Percentiles rank a stretch among this genome's conserved stretches.
These are phyloP conservation scores for Pestalotiopsis sp. DNA, from an alignment of 2,329 filamentous ascomycete species.

Conservation along the genomic window DNA sequence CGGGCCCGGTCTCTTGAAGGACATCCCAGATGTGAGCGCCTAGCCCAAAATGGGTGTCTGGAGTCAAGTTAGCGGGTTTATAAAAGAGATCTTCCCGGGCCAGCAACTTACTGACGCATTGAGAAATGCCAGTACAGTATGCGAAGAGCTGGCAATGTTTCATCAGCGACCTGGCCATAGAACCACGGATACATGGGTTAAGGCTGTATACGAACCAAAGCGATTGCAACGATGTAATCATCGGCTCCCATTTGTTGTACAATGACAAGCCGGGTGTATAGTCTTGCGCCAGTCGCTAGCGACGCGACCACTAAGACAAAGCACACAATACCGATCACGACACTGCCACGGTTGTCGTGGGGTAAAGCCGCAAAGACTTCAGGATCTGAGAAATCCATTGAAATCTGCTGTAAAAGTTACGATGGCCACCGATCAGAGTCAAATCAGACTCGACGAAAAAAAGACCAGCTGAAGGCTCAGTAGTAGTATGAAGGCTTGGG, in stretches of 20 bases:
- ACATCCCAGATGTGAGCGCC: constrained; percentile 10
- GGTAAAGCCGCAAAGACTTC: neutral
- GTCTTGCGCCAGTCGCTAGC: neutral
- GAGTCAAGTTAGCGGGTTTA: neutral
- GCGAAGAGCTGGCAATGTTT: neutral
- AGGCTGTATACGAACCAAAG: neutral
- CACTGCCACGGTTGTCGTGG: neutral
- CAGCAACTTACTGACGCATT: neutral
- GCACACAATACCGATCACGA: neutral
- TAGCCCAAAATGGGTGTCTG: constrained; percentile 4
- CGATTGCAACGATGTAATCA: neutral
- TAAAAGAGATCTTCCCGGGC: neutral
- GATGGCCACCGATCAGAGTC: neutral
- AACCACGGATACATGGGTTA: neutral
- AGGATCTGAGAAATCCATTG: neutral
- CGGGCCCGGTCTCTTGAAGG: neutral
- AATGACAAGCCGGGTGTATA: constrained; percentile 1
- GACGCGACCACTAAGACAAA: neutral
- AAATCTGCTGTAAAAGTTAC: neutral
- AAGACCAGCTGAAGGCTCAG: neutral
- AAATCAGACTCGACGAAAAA: neutral
- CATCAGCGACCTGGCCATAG: neutral
- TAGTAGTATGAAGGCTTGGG: neutral
- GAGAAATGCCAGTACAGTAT: neutral
- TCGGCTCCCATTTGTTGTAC: neutral